These are phyloP conservation scores for Scalesia atractyloides DNA, from an alignment of 129 eudicot genomes.

Conservation along the genomic window DNA sequence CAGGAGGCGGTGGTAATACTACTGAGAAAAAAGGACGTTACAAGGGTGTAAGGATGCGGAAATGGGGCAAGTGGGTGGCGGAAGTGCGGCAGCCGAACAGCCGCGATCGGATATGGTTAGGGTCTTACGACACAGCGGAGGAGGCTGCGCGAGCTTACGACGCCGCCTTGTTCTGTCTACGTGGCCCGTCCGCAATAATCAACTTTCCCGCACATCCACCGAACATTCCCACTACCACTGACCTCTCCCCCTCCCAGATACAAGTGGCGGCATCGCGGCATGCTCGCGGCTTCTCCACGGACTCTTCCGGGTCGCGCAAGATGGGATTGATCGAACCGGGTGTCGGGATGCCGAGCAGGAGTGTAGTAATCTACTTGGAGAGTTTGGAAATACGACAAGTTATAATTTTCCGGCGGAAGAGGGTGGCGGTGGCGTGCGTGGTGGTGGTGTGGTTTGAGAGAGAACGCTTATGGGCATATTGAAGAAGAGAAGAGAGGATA, in stretches of 20 bases:
- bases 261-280: conserved; percentile 70
- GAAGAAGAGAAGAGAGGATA: not conserved
- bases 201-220: conserved; percentile 85
- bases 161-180: conserved; percentile 84
- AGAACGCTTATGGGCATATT: conserved; percentile 35
- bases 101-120: conserved; percentile 88
- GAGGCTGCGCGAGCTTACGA: conserved; percentile 96
- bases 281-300: conserved; percentile 34
- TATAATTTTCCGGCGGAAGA: conserved; percentile 26
- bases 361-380: conserved; percentile 11
- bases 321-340: not conserved
- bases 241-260: conserved; percentile 60
- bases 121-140: conserved; percentile 75
- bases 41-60: conserved; percentile 88
- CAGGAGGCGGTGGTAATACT: conserved; percentile 21
- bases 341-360: conserved; percentile 9
- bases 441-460: conserved; percentile 21
- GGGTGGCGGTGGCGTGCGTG: not conserved
- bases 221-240: conserved; percentile 41
- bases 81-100: conserved; percentile 88
- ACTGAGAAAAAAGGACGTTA: conserved; percentile 38
- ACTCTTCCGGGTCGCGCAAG: not conserved
- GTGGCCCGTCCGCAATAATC: conserved; percentile 69
- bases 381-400: not conserved
- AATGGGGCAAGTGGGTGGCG: conserved; percentile 97